Evolutionary conservation across 2,329 filamentous ascomycete genomes (phyloP).

Genomic region (Calycina marina): DNA sequence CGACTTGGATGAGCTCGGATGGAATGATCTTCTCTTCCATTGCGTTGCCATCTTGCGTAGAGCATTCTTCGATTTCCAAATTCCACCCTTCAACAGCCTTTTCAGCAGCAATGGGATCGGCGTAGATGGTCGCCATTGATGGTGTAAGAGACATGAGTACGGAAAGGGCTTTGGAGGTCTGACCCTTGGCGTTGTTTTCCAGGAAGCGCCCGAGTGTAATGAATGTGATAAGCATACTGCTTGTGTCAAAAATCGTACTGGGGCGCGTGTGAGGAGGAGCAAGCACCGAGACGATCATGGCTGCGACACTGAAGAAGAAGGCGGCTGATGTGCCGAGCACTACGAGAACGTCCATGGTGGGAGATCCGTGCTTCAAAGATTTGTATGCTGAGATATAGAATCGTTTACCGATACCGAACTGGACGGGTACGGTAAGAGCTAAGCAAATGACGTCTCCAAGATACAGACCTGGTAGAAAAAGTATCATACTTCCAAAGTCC

Average conservation of each 20-base stretch:
- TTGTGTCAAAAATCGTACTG: conserved; percentile 89
- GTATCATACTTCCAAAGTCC: conserved; percentile 57
- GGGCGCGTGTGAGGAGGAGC: conserved; percentile 66
- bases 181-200: conserved; percentile 88
- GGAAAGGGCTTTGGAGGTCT: conserved; percentile 88
- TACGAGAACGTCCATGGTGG: conserved; percentile 96
- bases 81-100: conserved; percentile 78
- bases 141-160: conserved; percentile 90
- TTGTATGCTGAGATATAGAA: conserved; percentile 94
- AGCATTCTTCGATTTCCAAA: conserved; percentile 26
- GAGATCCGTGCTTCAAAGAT: conserved; percentile 75
- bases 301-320: conserved; percentile 85
- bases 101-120: conserved; percentile 82
- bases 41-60: conserved; percentile 37
- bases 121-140: conserved; percentile 93
- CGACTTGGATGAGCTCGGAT: conserved; percentile 86
- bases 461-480: conserved; percentile 62
- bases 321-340: conserved; percentile 87
- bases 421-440: conserved; percentile 74
- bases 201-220: conserved; percentile 82
- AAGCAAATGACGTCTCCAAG: conserved; percentile 80
- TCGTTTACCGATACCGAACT: conserved; percentile 89
- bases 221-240: conserved; percentile 96
- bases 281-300: conserved; percentile 71
- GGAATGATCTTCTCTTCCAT: conserved; percentile 78